Conservation (phyloP, 768 basidiomycete genomes). For the Tremella yokohamensis region DNA sequence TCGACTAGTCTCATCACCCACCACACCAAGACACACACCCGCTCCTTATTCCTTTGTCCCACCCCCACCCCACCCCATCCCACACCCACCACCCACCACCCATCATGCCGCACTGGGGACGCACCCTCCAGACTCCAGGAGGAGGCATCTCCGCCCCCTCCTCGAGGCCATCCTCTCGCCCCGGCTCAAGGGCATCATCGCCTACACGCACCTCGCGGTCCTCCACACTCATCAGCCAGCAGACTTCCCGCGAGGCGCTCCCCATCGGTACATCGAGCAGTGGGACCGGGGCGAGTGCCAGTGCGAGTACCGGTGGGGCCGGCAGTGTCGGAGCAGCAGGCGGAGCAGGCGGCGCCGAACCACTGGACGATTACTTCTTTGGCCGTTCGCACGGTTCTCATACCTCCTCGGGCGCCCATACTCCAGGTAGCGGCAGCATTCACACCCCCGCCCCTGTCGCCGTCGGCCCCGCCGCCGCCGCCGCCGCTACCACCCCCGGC, state of each 20-base stretch:
- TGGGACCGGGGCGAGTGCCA: too few species aligned
- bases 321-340: too few species aligned
- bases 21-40: too few species aligned
- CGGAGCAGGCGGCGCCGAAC: not conserved
- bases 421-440: not conserved
- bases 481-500: constrained; percentile 5
- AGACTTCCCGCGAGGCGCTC: not conserved
- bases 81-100: too few species aligned
- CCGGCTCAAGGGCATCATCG: constrained; percentile 3
- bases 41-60: too few species aligned
- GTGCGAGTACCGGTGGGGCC: not conserved
- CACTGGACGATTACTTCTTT: constrained; percentile 2
- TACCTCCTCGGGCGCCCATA: constrained; percentile 1
- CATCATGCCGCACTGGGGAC: too few species aligned
- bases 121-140: too few species aligned
- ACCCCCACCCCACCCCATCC: too few species aligned
- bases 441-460: not conserved
- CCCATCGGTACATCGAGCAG: not conserved
- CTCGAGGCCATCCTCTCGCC: constrained; percentile 5
- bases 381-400: too few species aligned
- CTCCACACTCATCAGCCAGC: not conserved
- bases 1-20: too few species aligned
- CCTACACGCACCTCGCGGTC: constrained; percentile 3
- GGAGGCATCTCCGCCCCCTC: not conserved
- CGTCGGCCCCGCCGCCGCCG: not conserved